Conservation (phyloP, 225 moss, liverwort and hornwort species). For the Climacium dendroides region DNA sequence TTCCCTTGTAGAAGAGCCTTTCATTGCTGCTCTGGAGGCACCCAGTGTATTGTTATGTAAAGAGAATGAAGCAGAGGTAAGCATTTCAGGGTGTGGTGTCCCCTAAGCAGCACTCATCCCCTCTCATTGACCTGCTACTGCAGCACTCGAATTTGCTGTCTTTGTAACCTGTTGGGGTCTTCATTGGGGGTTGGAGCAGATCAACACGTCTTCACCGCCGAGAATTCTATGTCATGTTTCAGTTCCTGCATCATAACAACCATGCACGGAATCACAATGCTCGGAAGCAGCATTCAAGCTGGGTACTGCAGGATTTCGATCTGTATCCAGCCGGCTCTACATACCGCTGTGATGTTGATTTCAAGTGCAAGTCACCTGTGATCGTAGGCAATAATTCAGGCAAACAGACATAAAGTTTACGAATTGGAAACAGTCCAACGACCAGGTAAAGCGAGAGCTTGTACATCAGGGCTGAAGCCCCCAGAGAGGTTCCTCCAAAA, state of each 20-base stretch:
- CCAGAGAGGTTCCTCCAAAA: not conserved
- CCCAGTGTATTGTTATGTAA: not conserved
- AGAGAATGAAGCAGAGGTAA: not conserved
- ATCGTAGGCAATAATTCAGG: not conserved
- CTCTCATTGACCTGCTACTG: not conserved
- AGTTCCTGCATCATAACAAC: not conserved
- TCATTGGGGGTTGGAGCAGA: not conserved
- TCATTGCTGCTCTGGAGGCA: not conserved
- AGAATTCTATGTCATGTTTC: not conserved
- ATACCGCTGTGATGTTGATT: not conserved
- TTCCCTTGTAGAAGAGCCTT: not conserved
- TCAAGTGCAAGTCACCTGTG: not conserved
- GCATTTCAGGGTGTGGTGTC: not conserved
- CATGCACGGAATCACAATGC: not conserved
- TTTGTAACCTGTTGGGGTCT: not conserved
- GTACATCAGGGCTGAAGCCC: not conserved
- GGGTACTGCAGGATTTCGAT: not conserved
- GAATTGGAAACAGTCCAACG: not conserved
- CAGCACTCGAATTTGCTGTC: not conserved
- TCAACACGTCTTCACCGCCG: not conserved
- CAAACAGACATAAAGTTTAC: not conserved
- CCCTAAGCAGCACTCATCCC: not conserved
- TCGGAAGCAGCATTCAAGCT: not conserved
- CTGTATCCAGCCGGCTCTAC: not conserved
- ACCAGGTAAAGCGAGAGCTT: not conserved